Evolutionary conservation across 768 basidiomycete genomes (phyloP).

Genomic region (Lentinula sp.): DNA sequence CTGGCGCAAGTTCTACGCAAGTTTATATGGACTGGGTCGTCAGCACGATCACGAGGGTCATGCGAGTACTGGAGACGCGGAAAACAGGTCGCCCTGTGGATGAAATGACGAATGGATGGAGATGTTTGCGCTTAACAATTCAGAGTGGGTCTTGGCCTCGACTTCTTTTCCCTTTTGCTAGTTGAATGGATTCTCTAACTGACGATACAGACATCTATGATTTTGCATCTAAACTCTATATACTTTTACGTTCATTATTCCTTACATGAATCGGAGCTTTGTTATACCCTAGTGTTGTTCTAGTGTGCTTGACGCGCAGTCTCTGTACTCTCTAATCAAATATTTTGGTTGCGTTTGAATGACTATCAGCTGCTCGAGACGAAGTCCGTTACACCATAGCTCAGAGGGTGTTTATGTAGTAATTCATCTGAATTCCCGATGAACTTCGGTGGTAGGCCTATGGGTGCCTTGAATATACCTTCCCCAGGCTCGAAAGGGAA

Average conservation of each 20-base stretch:
- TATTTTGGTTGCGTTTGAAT: no score
- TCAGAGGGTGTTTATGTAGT: no score
- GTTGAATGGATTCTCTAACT: background rate
- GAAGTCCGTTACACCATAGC: no score
- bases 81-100: background rate
- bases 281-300: background rate
- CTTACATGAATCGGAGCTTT: background rate
- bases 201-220: background rate
- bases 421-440: no score
- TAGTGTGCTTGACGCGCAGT: background rate
- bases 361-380: no score
- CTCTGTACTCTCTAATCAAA: background rate
- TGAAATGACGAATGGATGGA: background rate
- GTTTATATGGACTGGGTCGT: background rate
- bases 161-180: background rate
- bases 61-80: background rate
- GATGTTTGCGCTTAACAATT: background rate
- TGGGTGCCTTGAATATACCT: no score
- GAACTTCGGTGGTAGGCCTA: no score
- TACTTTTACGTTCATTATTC: background rate
- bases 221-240: background rate
- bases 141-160: background rate
- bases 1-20: background rate
- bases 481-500: no score
- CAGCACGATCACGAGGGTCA: background rate